Base-by-base conservation (phyloP, 768 basidiomycete species). In the Melanogaster broomeanus region DNA sequence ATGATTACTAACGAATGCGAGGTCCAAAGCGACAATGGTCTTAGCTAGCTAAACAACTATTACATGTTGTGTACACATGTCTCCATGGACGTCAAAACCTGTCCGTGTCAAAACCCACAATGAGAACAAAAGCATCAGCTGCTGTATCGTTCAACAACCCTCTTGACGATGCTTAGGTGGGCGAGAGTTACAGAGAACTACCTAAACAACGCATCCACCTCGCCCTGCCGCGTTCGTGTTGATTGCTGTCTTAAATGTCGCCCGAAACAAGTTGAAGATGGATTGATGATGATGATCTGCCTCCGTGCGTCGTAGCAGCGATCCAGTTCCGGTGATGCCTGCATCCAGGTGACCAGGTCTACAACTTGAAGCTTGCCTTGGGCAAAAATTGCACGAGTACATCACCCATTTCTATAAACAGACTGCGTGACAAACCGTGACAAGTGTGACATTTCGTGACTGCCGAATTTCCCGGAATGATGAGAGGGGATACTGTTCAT, bases 61-160 rank as follows among this genome's bases (percentile, higher is more conserved):
- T 19, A 8, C 21, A 5, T 12, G 27, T 8, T 28, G 21, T 33
- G 28, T 28, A 27, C 28, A 30, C 27, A 18, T 10, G 13, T 12
- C 25, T 16, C n/a, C 12, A 18, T 15, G 24, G 24, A 34, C 35
- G 6, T 19, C n/a, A n/a, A n/a, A n/a, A n/a, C 15, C 30, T 22
- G 25, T 28, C 2, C 10, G 16, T 24, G 21, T 4, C n/a, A 28
- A 25, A 12, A 30, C 37, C 16, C 19, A 25, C 38, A 15, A 18
- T 3, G 13, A 33, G 38, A 34, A 40, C 18, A 22, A 18, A 16
- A 25, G 22, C 11, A 24, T 12, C 2, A 2, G 16, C 31, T 38
- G 33, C 49, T 60, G 62, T n/a, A 60, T 60, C 30, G 52, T 53
- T n/a, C 55, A 65, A 38, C 60, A 60, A 18, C 55, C 53, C 10